Evolutionary conservation across 176 grass and related monocot genomes (phyloP).

Genomic region (Puya raimondii): DNA sequence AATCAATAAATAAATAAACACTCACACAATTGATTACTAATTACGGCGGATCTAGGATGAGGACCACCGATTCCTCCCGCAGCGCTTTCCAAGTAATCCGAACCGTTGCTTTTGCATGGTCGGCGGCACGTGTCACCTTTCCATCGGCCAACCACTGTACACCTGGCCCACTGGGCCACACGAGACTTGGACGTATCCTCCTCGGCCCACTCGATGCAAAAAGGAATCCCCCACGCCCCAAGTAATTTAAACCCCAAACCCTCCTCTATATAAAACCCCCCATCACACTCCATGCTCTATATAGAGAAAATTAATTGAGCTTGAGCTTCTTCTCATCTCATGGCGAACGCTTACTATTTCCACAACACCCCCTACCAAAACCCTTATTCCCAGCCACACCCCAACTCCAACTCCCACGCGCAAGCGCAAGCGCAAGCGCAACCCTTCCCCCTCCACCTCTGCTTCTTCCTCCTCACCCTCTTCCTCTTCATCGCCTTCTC

Average conservation of each 20-base stretch:
- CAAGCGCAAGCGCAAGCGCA: too few species aligned
- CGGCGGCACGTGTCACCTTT: slow-evolving; percentile 1
- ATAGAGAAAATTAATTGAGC: not conserved
- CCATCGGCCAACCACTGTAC: slow-evolving; percentile 19
- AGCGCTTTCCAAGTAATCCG: too few species aligned
- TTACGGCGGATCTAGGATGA: too few species aligned
- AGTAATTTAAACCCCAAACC: slow-evolving; percentile 46
- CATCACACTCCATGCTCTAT: slow-evolving; percentile 32
- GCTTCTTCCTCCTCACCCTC: slow-evolving; percentile 62
- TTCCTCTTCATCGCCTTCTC: slow-evolving; percentile 44
- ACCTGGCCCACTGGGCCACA: not conserved
- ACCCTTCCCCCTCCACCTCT: slow-evolving; percentile 44
- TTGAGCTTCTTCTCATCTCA: not conserved
- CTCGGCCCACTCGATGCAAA: not conserved
- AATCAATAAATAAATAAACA: too few species aligned
- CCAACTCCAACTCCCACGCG: not conserved
- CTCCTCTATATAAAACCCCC: slow-evolving; percentile 11
- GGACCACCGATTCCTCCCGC: too few species aligned
- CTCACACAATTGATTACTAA: too few species aligned
- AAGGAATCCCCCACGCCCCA: slow-evolving; percentile 48
- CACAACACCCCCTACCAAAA: slow-evolving; percentile 27
- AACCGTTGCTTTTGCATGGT: not conserved
- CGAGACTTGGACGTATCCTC: not conserved
- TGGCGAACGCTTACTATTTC: slow-evolving; percentile 24
- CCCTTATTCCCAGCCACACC: slow-evolving; percentile 14